These are phyloP conservation scores for Talaromyces proteolyticus DNA, from an alignment of 495 filamentous ascomycete genomes.

Conservation along the genomic window DNA sequence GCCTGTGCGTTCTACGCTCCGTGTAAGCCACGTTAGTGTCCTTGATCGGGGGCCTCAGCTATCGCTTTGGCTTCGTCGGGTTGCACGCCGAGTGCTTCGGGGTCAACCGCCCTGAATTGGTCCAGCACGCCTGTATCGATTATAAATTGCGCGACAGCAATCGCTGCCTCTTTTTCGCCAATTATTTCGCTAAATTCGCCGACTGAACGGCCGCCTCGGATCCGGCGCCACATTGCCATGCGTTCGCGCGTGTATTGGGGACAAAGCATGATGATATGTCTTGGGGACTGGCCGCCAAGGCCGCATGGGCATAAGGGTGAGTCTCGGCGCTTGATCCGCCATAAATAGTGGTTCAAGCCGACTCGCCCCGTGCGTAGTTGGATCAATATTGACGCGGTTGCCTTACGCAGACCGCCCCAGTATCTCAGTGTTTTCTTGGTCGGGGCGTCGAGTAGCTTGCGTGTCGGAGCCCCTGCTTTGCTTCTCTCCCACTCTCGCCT, in stretches of 20 bases:
- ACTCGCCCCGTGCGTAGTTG: conserved; percentile 27
- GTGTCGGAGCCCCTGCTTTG: conserved; percentile 4
- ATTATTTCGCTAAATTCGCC: conserved; percentile 23
- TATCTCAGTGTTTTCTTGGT: conserved; percentile 7
- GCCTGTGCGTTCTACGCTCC: too few relatives aligned
- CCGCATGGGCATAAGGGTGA: conserved; percentile 19
- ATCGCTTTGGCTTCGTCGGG: too few relatives aligned
- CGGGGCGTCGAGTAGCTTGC: conserved; percentile 4
- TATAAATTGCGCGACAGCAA: conserved; percentile 22
- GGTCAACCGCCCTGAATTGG: conserved; percentile 16
- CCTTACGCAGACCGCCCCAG: conserved; percentile 10
- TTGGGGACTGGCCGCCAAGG: conserved; percentile 17
- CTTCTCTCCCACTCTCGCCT: conserved; percentile 1
- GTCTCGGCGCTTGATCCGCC: conserved; percentile 21
- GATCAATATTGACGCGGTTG: conserved; percentile 22
- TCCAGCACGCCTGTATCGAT: conserved; percentile 18
- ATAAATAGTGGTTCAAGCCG: conserved; percentile 22
- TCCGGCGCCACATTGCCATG: conserved; percentile 1
- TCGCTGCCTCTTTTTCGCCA: conserved; percentile 19
- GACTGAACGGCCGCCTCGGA: conserved; percentile 18
- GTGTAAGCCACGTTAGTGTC: too few relatives aligned
- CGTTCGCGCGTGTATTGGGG: not conserved
- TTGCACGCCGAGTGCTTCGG: not conserved
- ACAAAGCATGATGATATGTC: conserved; percentile 26
- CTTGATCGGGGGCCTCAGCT: too few relatives aligned